Evolutionary conservation across 108 stramenopile species (phyloP), one percentile per base, ranked within the genome.

Genomic region (Cylindrotheca closterium): DNA sequence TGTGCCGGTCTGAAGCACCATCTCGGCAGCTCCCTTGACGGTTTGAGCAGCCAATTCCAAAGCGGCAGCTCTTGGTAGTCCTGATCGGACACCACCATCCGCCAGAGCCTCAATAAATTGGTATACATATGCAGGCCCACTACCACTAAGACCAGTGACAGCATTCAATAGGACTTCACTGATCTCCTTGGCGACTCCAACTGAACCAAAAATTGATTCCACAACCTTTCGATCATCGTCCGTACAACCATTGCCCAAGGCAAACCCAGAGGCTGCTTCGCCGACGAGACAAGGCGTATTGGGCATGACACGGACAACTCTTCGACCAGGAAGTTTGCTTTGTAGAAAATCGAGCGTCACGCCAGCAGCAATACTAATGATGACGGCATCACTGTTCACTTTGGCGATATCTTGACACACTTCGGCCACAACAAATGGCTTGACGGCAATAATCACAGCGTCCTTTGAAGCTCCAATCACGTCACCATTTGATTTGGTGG

Each of bases 71-170:
- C 97, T 70, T 2, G 96, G 88, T 51, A 98, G 75, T 26, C 97
- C 97, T 2, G 92, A 80, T 27, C 91, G 82, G 17, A 98, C 97
- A 10, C 95, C 97, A 27, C 96, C 97, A 75, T 98, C 97, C n/a
- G 91, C 88, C 34, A 98, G 65, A 0, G 97, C 97, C 70, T 98
- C 97, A 74, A 98, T 96, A 56, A 98, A 83, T 55, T 91, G 65
- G 78, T 93, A 97, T 19, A 97, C 91, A 60, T 92, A 98, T 10
- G 97, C 97, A 24, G 97, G 97, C 17, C 97, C 97, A 58, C 86
- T 88, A 30, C 97, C 97, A 57, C 84, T 82, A n/a, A 98, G 49
- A 3, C 96, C 97, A 5, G 97, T 98, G 22, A 97, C 96, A 7
- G 96, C 96, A 72, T 89, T 81, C 45, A 88, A 67, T 45, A 91